Conservation (phyloP, 176 grass and related monocot genomes). For the Microstegium vimineum region DNA sequence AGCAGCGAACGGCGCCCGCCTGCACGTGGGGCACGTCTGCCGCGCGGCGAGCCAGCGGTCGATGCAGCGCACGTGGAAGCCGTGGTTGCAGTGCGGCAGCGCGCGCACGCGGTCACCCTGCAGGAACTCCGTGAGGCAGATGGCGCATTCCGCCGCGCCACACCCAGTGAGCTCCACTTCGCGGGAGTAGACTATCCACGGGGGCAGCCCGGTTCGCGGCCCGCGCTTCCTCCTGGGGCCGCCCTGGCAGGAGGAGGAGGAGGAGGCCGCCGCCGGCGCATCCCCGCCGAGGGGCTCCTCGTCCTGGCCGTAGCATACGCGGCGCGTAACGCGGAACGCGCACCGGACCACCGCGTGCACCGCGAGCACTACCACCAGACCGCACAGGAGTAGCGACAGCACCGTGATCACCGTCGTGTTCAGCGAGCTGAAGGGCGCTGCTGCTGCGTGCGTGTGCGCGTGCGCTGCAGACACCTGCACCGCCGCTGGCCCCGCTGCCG, state of each 20-base stretch:
- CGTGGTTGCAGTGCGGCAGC: conserved; percentile 72
- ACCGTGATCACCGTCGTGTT: conserved; percentile 60
- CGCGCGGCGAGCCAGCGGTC: conserved; percentile 71
- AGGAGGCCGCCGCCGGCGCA: neutral
- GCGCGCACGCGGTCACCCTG: conserved; percentile 71
- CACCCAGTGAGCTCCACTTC: conserved; percentile 42
- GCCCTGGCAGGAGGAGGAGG: neutral
- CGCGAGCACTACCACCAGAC: conserved; percentile 44
- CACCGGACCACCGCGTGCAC: conserved; percentile 48
- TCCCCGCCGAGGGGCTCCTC: conserved; percentile 7
- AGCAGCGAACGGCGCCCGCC: conserved; percentile 50
- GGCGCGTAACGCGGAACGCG: conserved; percentile 41
- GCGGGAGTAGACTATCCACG: conserved; percentile 34
- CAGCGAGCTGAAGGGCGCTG: conserved; percentile 35
- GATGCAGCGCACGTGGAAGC: conserved; percentile 84
- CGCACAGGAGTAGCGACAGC: conserved; percentile 60
- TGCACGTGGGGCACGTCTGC: conserved; percentile 87
- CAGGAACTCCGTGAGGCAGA: conserved; percentile 87
- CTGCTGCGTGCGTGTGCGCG: neutral
- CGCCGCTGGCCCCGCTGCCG: neutral
- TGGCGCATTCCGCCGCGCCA: conserved; percentile 71
- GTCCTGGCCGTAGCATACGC: conserved; percentile 38
- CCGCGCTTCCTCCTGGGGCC: conserved; percentile 15
- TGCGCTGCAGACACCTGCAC: neutral
- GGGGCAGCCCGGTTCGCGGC: conserved; percentile 15